Conservation (phyloP, 176 grass and related monocot species). For the Areca catechu region DNA sequence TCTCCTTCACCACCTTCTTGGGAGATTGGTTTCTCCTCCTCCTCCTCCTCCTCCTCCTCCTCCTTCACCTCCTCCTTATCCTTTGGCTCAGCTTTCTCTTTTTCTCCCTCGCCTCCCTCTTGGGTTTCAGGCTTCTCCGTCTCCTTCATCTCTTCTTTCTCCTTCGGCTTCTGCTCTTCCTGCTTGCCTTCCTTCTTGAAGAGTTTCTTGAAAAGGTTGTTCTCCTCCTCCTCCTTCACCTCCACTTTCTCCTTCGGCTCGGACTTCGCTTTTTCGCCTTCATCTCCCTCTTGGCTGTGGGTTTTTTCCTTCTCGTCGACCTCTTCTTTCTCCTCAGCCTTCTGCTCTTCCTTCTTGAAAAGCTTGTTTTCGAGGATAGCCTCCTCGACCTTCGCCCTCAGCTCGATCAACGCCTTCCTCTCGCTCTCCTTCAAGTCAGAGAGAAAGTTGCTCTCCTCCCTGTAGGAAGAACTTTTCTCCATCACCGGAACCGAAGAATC, state of each 20-base stretch:
- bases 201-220: too few species aligned
- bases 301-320: not conserved
- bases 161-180: not conserved
- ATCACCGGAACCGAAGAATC: conserved; percentile 9
- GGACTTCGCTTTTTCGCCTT: not conserved
- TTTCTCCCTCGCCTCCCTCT: not conserved
- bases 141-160: not conserved
- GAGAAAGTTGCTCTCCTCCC: conserved; percentile 89
- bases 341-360: conserved; percentile 15
- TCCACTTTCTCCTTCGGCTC: not conserved
- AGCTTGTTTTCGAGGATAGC: conserved; percentile 47
- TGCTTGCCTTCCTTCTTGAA: not conserved
- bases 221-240: not conserved
- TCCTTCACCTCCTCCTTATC: too few species aligned
- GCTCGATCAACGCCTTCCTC: conserved; percentile 64
- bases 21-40: not conserved
- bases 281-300: not conserved
- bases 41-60: too few species aligned
- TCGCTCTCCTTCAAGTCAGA: conserved; percentile 70
- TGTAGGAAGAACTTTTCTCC: conserved; percentile 57
- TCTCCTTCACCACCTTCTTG: not conserved
- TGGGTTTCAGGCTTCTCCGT: not conserved
- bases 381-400: conserved; percentile 65
- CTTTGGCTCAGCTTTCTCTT: not conserved
- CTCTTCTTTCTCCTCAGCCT: conserved; percentile 5